Base-by-base conservation (phyloP, 371 early-diverging fungal genomes). In the Basidiobolus heterosporus region DNA sequence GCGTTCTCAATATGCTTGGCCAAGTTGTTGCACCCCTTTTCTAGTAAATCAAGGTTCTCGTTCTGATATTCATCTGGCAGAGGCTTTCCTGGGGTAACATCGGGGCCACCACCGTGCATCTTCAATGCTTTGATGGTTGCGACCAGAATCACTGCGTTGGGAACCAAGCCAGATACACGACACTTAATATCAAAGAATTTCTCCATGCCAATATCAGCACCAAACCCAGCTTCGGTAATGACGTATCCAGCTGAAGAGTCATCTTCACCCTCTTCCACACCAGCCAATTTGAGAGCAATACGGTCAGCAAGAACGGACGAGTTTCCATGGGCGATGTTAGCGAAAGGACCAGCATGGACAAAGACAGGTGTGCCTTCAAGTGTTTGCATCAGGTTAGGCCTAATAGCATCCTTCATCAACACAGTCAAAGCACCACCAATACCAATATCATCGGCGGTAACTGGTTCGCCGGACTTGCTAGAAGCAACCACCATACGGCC, bases 151-250 rank as follows among this genome's bases (percentile, higher is more conserved):
- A 88, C 96, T 35, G 79, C 81, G 54, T 89, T 75, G 24, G 96
- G 96, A 3, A 80, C 66, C 18, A 96, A 69, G 16, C 85, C 87
- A 15, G 87, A 86, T 7, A 74, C 70, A 40, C 96, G 79, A 64
- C 96, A 96, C 63, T 96, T 96, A 72, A 96, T 94, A 63, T 96
- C 80, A 64, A 94, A 89, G 75, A 96, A 94, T 64, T 94, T 96
- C 49, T 94, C 94, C 88, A 93, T 90, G 42, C 96, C 96, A 65
- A 96, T 96, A 64, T 96, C 96, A n/a, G 94, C 91, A 36, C 96
- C 96, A 54, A 96, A 96, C 3, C 96, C 96, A 16, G 92, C 91
- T 65, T 96, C 96, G 20, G 96, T 96, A 30, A 94, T 80, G 18
- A 92, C 93, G 51, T 82, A 94, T 8, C 96, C 96, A 30, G 80